phyloP scores from a whole-genome alignment of 768 basidiomycete genomes.

The Clitopilus passeckerianus region DNA sequence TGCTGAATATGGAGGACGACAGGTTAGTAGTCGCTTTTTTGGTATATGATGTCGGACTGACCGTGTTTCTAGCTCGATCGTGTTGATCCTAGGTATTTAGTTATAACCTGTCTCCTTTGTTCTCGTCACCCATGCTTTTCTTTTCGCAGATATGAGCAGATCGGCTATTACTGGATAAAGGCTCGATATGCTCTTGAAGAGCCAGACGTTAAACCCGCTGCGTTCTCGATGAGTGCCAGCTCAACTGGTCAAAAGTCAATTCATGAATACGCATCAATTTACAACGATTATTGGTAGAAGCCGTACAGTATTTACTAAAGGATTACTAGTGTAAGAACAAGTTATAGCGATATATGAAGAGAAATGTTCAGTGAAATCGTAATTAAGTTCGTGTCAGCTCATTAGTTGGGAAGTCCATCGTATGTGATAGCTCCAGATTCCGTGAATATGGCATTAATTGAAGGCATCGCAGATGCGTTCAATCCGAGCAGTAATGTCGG shows the following conservation, averaged over 20 bases:
- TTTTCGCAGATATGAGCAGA: neutral
- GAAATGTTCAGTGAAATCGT: neutral
- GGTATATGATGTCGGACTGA: neutral
- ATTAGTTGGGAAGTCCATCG: neutral
- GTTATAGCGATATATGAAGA: neutral
- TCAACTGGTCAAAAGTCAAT: neutral
- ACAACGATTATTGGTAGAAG: neutral
- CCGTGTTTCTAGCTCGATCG: neutral
- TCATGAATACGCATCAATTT: neutral
- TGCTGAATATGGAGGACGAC: constrained; percentile 29
- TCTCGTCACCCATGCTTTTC: neutral
- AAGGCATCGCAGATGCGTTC: neutral
- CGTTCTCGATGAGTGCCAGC: neutral
- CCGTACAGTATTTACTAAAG: neutral
- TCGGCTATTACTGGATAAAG: neutral
- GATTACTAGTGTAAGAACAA: neutral
- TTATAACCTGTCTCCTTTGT: neutral
- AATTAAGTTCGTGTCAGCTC: neutral
- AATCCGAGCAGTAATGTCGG: neutral
- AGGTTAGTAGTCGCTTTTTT: constrained; percentile 14
- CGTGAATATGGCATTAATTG: neutral
- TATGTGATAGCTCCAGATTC: neutral
- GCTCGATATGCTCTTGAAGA: neutral
- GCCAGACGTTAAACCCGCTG: neutral
- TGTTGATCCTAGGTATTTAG: neutral